phyloP scores from a whole-genome alignment of 192 early-diverging fungal genomes.

The Radiomyces spectabilis region DNA sequence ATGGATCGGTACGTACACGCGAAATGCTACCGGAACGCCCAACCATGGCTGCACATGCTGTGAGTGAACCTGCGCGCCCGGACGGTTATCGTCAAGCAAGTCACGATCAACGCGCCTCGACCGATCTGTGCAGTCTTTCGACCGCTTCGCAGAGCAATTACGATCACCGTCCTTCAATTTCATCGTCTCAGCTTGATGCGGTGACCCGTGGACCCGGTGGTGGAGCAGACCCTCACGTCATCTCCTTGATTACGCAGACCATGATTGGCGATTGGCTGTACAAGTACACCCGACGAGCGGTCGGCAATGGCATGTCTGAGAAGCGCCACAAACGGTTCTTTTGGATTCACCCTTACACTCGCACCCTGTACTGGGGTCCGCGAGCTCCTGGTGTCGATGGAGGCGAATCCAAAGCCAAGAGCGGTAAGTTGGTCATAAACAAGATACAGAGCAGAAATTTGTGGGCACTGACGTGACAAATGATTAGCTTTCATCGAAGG shows the following conservation, averaged over 20 bases:
- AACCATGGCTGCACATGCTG: no score
- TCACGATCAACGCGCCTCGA: no score
- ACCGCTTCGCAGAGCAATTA: no score
- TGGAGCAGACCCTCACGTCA: no score
- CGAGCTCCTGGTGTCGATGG: conserved; percentile 48
- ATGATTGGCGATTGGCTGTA: conserved; percentile 73
- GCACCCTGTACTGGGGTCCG: conserved; percentile 68
- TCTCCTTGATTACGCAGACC: conserved; percentile 66
- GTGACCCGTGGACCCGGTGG: no score
- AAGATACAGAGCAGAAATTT: background rate
- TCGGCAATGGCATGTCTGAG: conserved; percentile 44
- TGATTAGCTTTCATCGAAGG: conserved; percentile 55
- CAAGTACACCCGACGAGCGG: conserved; percentile 59
- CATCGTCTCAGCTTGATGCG: no score
- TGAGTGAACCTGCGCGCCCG: no score
- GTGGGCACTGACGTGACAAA: background rate
- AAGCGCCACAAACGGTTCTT: conserved; percentile 65
- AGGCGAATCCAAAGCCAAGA: conserved; percentile 32
- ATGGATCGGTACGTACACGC: no score
- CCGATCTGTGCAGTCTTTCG: no score
- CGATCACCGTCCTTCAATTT: no score
- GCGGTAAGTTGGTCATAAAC: conserved; percentile 25
- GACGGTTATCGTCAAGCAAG: no score
- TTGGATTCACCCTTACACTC: conserved; percentile 78
- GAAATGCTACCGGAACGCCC: no score